Evolutionary conservation across 2,329 filamentous ascomycete species (phyloP).

Genomic region (Orbilia quercus): DNA sequence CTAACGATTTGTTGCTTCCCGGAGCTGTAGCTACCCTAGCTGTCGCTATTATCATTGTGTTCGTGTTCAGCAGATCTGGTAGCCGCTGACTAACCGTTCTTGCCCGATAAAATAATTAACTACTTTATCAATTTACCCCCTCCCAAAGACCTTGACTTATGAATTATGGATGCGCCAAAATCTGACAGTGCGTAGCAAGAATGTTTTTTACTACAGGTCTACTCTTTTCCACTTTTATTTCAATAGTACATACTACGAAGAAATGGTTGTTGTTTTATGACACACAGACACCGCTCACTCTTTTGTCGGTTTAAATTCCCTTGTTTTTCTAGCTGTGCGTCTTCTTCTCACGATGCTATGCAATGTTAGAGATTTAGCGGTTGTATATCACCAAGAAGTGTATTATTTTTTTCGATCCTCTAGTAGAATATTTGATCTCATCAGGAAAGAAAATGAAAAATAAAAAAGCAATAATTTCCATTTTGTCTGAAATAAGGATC

Average conservation of each 20-base stretch:
- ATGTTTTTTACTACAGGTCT: slow-evolving; percentile 10
- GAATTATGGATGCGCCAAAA: slow-evolving; percentile 16
- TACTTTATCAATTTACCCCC: slow-evolving; percentile 18
- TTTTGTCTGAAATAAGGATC: neutral
- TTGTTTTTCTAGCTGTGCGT: slow-evolving; percentile 3
- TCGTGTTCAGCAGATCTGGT: slow-evolving; percentile 77
- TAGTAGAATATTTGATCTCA: neutral
- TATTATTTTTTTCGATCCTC: slow-evolving; percentile 20
- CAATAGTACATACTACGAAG: slow-evolving; percentile 48
- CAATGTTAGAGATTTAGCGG: slow-evolving; percentile 46
- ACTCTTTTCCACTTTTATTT: slow-evolving; percentile 33
- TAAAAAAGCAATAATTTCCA: too few relatives aligned
- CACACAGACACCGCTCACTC: slow-evolving; percentile 36
- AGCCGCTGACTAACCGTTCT: slow-evolving; percentile 56
- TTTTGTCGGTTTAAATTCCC: slow-evolving; percentile 28
- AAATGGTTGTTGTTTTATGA: slow-evolving; percentile 31
- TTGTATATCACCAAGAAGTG: slow-evolving; percentile 45
- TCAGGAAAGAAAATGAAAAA: too few relatives aligned
- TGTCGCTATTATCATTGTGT: slow-evolving; percentile 92
- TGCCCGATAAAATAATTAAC: slow-evolving; percentile 34
- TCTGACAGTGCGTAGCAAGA: slow-evolving; percentile 26
- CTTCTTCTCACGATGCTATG: slow-evolving; percentile 8
- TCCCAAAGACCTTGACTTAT: slow-evolving; percentile 7
- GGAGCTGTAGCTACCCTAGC: slow-evolving; percentile 96
- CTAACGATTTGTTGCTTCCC: slow-evolving; percentile 83